Evolutionary conservation across 768 basidiomycete genomes (phyloP), one percentile per base, ranked within the genome.

Genomic region (Calocera viscosa): DNA sequence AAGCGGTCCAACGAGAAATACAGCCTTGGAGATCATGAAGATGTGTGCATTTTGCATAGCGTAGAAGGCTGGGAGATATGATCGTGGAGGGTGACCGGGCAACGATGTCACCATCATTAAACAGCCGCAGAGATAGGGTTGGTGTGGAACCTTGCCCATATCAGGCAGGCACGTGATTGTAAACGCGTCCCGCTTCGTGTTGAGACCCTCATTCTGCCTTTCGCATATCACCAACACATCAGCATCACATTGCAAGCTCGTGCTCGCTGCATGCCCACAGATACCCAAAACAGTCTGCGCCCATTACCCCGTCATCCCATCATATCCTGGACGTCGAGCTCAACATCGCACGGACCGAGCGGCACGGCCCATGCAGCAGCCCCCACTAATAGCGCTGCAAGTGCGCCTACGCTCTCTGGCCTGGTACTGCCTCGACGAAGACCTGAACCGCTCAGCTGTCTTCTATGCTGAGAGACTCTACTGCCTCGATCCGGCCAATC

Each of bases 401-500:
- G 53, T 64, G 35, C 67, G 67, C 41, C 41, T 67, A 28, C 70
- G 70, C 49, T 49, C 82, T 64, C 80, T 93, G 69, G 81, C 91
- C 72, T 91, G 90, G 90, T 84, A 85, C 71, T 91, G 86, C 77
- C 85, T 93, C 67, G 91, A 93, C 78, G 82, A 85, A 66, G 88
- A 88, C 72, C 84, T 93, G 49, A 80, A 83, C 71, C 83, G 82
- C 75, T 86, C 90, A 14, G 91, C 92, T 41, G 83, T 91, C 53
- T 95, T 95, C 79, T 90, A 90, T 78, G 90, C 91, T 38, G 93
- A 94, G 77, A 80, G 90, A 70, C 90, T 90, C 75, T 88, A 82
- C 74, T 83, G 85, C 41, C 77, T 90, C 75, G 86, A 89, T 76
- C 80, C 81, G 68, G 75, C 79, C 33, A 85, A 84, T 76, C 92